Evolutionary conservation across 257 asterid genomes (phyloP), one percentile per base, ranked within the genome.

Genomic region (Przewalskia tangutica): DNA sequence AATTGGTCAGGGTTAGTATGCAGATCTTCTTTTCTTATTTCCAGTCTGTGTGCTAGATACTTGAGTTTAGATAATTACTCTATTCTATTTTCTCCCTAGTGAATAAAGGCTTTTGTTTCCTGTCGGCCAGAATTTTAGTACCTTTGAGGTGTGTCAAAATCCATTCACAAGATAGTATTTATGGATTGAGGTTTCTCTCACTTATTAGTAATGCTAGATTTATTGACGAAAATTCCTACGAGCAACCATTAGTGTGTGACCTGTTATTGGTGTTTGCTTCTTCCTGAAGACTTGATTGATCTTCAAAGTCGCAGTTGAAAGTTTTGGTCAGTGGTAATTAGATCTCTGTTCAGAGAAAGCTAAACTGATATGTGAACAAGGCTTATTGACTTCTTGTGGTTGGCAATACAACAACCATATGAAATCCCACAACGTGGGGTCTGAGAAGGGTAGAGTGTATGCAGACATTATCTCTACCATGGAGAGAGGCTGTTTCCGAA

Each of bases 1-100:
- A 86, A 85, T 64, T 96, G 99, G 99, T 89, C 93, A 23, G 97
- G 98, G 99, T 96, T 23, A 75, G 79, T 75, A 23, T 13, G 46
- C 20, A 50, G 42, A 75, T 50, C 79, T n/a, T 42, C 32, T 75
- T 32, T 50, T 75, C 60, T 48, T 48, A 20, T 73, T 70, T 73
- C 20, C 59, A 23, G 4, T 75, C 8, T 23, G 60, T 75, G 13
- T 73, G 42, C 42, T 73, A 73, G 79, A 73, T 50, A 73, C 23
- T 20, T 73, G 79, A 50, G 60, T 48, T 50, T 27, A 50, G 44
- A 73, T 73, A 27, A 46, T 71, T 71, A 20, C 40, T 71, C 56
- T 40, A 40, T 67, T 70, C 56, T 70, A 46, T 20, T 20, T 46
- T 71, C 79, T 71, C 12, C 40, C 59, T 71, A 12, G 79, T 46